phyloP scores from a whole-genome alignment of 129 eudicot genomes.

The Ambrosia artemisiifolia region DNA sequence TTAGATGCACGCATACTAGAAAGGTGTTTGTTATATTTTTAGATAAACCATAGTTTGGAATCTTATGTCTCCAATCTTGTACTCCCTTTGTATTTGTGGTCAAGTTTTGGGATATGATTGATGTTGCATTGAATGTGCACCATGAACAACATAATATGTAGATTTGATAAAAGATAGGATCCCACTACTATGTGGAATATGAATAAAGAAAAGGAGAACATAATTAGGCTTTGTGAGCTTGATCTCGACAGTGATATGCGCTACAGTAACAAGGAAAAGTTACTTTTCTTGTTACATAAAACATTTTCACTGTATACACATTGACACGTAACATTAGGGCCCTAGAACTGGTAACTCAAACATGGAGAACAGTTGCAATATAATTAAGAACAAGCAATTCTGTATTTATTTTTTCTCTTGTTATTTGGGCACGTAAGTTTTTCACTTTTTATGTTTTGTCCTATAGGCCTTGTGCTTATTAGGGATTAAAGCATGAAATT shows the following conservation, averaged over 20 bases:
- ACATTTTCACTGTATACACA: background rate
- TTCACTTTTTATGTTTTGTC: too few species aligned
- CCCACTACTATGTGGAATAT: background rate
- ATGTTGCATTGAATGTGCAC: background rate
- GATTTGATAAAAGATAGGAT: background rate
- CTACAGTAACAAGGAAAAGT: background rate
- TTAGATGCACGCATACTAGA: too few species aligned
- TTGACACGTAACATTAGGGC: too few species aligned
- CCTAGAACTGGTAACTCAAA: too few species aligned
- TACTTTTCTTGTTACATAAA: background rate
- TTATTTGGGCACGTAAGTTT: too few species aligned
- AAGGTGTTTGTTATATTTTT: too few species aligned
- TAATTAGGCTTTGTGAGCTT: background rate
- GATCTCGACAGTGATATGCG: background rate
- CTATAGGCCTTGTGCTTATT: too few species aligned
- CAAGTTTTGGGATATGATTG: background rate
- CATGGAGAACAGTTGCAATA: too few species aligned
- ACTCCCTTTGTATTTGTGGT: background rate
- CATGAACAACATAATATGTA: background rate
- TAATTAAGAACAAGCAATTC: too few species aligned
- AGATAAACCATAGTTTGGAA: background rate
- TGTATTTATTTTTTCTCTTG: too few species aligned
- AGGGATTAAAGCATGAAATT: background rate
- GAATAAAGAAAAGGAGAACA: constrained; percentile 8
- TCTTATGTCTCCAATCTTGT: constrained; percentile 5